Evolutionary conservation across 2,329 filamentous ascomycete species (phyloP).

Genomic region (Trichoderma guizhouense): DNA sequence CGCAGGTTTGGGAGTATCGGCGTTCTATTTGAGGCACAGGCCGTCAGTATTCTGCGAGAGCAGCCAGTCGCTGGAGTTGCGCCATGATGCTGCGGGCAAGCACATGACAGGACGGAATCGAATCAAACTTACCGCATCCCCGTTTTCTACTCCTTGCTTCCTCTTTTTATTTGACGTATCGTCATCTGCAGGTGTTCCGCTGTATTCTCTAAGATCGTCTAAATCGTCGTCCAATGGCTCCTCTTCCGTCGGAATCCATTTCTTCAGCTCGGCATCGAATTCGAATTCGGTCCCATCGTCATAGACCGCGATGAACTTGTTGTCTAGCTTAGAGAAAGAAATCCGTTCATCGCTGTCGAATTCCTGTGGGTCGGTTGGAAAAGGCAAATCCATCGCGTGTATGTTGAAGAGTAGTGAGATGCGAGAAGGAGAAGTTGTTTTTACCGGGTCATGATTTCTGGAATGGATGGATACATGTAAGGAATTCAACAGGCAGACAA

Average conservation of each 20-base stretch:
- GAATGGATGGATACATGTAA: not conserved
- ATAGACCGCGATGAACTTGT: slow-evolving; percentile 79
- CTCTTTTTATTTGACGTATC: slow-evolving; percentile 38
- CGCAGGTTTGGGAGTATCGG: slow-evolving; percentile 34
- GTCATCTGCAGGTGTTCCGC: slow-evolving; percentile 24
- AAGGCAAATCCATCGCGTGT: slow-evolving; percentile 36
- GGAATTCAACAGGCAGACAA: not conserved
- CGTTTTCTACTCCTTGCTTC: slow-evolving; percentile 38
- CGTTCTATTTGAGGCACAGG: slow-evolving; percentile 20
- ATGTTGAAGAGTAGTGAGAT: not conserved
- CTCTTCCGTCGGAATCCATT: slow-evolving; percentile 69
- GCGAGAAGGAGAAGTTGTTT: not conserved
- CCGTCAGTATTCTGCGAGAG: not conserved
- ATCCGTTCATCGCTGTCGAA: slow-evolving; percentile 79
- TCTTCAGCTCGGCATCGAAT: slow-evolving; percentile 66
- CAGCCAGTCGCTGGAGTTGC: not conserved
- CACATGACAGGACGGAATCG: not conserved
- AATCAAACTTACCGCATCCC: slow-evolving; percentile 41
- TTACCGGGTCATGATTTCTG: not conserved
- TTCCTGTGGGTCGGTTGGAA: slow-evolving; percentile 60
- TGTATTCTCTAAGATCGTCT: slow-evolving; percentile 34
- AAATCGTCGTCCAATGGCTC: slow-evolving; percentile 37
- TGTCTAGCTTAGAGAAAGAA: slow-evolving; percentile 78
- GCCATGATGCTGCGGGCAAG: not conserved
- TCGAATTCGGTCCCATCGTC: slow-evolving; percentile 83